These are phyloP conservation scores for Dictyostelium citrinum DNA, from an alignment of 78 protist genomes.

Conservation along the genomic window DNA sequence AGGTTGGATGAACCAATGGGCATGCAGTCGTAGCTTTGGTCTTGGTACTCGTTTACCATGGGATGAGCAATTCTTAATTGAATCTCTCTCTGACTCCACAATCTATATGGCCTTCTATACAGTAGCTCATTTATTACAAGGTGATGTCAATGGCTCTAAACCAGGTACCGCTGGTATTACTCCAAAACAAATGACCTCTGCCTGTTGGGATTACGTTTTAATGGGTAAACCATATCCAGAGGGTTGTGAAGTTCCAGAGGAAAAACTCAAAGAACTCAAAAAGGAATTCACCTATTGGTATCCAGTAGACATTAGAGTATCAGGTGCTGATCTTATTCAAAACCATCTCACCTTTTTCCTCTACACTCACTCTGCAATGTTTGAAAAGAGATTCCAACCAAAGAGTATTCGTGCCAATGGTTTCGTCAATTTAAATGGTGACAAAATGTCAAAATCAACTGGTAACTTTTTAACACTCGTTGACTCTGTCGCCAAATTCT, in stretches of 20 bases:
- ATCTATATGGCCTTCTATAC: slow-evolving; percentile 99
- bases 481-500: slow-evolving; percentile 75
- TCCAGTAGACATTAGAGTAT: slow-evolving; percentile 97
- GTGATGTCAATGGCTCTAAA: slow-evolving; percentile 85
- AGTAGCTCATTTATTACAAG: slow-evolving; percentile 96
- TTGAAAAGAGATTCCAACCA: slow-evolving; percentile 88
- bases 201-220: slow-evolving; percentile 87
- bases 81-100: slow-evolving; percentile 99
- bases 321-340: slow-evolving; percentile 98
- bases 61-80: slow-evolving; percentile 93
- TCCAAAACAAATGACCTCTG: slow-evolving; percentile 86
- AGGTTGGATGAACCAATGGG: slow-evolving; percentile 96
- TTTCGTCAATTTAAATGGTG: slow-evolving; percentile 93
- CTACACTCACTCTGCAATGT: slow-evolving; percentile 99
- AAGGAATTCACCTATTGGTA: slow-evolving; percentile 98
- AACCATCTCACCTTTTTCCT: slow-evolving; percentile 99
- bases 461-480: slow-evolving; percentile 98
- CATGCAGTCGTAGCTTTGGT: slow-evolving; percentile 99
- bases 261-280: slow-evolving; percentile 78
- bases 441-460: slow-evolving; percentile 99
- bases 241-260: slow-evolving; percentile 62
- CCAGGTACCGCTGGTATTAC: slow-evolving; percentile 83
- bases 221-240: slow-evolving; percentile 44
- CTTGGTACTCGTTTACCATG: slow-evolving; percentile 98
- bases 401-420: slow-evolving; percentile 95